Base-by-base conservation (phyloP, 192 early-diverging fungal genomes). In the Podila verticillata region DNA sequence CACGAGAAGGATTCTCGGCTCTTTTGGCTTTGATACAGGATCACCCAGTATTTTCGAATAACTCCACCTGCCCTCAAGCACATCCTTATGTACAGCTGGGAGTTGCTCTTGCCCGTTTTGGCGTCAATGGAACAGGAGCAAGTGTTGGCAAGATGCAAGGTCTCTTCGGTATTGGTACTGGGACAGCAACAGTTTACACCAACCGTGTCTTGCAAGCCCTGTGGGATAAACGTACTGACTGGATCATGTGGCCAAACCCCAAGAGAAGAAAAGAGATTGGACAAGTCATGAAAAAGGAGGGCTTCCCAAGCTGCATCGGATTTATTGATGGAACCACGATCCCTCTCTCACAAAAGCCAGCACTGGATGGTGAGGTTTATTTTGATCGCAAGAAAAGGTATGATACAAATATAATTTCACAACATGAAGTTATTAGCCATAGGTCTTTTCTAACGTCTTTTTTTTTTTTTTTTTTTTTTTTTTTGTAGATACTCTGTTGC, bases 221-320 rank as follows among this genome's bases (percentile, higher is more conserved):
- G 5, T 35, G 19, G 58, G 58, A 36, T 8, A 29, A 62, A 0
- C 20, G 28, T 7, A 35, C 28, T 0, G 32, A 66, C 0, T 66
- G 64, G 72, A 5, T 74, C 22, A 10, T 6, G 7, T 74, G 73
- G 73, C 66, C 73, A 0, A n/a, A 68, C 29, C 19, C 9, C 0
- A 28, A 1, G 7, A 32, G 49, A 32, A 56, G 73, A 20, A 36
- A 28, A 8, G 61, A 74, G 30, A 54, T 62, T 24, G 66, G 66
- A 13, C 64, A 17, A 48, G 56, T 57, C 4, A 74, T 74, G 72
- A 48, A 49, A 2, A 5, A 36, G 15, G 72, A 74, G 48, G 72
- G 65, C 0, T 74, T 74, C 44, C 72, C 72, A 1, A 47, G 51
- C 17, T 74, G 73, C 20, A 22, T 74, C 15, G 73, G 73, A 22